Evolutionary conservation across 495 filamentous ascomycete species (phyloP).

Genomic region (Haplographium delicatum): DNA sequence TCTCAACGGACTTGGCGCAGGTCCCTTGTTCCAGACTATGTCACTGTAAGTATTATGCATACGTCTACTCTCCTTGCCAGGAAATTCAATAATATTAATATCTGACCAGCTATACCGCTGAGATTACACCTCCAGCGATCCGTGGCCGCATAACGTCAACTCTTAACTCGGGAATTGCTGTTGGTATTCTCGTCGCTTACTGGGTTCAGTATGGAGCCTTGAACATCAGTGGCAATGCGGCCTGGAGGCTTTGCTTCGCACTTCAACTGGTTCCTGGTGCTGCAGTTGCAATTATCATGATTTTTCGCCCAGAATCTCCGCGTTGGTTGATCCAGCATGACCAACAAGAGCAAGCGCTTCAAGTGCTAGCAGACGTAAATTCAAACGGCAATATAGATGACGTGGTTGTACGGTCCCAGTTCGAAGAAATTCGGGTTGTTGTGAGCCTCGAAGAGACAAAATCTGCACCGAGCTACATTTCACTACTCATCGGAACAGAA

Average conservation of each 20-base stretch:
- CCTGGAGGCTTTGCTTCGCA: slow-evolving; percentile 73
- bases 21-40: too few relatives aligned
- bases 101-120: too few relatives aligned
- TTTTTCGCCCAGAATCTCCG: slow-evolving; percentile 67
- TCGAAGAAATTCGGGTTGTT: slow-evolving; percentile 34
- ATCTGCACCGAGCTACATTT: slow-evolving; percentile 23
- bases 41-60: too few relatives aligned
- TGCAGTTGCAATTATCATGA: slow-evolving; percentile 44
- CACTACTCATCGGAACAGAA: slow-evolving; percentile 26
- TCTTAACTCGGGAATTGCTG: slow-evolving; percentile 54
- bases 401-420: slow-evolving; percentile 24
- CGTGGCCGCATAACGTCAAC: slow-evolving; percentile 12
- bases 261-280: slow-evolving; percentile 47
- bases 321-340: slow-evolving; percentile 65
- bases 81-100: too few relatives aligned
- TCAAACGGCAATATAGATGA: slow-evolving; percentile 33
- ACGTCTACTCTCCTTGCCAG: too few relatives aligned
- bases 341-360: slow-evolving; percentile 58
- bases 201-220: slow-evolving; percentile 57
- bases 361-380: slow-evolving; percentile 60
- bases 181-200: slow-evolving; percentile 76
- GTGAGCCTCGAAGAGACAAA: slow-evolving; percentile 35
- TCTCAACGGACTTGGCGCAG: slow-evolving; percentile 64
- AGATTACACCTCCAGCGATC: too few relatives aligned
- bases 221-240: slow-evolving; percentile 66